Evolutionary conservation across 176 grass and related monocot genomes (phyloP).

Genomic region (Aegilops tauschii): DNA sequence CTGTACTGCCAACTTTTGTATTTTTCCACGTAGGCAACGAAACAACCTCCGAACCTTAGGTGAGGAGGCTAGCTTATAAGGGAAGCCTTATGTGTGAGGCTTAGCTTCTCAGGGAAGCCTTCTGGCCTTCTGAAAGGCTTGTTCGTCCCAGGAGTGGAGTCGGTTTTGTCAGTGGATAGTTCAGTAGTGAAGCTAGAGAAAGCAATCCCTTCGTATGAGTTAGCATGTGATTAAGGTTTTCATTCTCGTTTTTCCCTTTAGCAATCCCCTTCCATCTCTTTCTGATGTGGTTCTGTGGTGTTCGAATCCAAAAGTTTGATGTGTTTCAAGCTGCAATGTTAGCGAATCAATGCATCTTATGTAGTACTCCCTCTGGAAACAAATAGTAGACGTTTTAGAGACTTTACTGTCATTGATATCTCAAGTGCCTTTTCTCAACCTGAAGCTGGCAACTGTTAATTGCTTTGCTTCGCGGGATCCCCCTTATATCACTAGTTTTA

Average conservation of each 20-base stretch:
- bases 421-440: neutral
- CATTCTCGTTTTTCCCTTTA: neutral
- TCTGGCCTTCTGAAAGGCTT: neutral
- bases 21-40: neutral
- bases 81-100: neutral
- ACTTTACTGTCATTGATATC: neutral
- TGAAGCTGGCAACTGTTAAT: neutral
- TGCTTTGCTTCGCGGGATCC: neutral
- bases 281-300: neutral
- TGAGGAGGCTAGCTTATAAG: neutral
- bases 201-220: constrained; percentile 6
- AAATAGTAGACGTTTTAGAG: too few relatives aligned
- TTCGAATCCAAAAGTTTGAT: neutral
- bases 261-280: neutral
- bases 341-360: neutral
- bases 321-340: neutral
- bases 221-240: neutral
- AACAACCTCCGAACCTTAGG: neutral
- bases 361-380: neutral
- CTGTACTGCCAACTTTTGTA: neutral
- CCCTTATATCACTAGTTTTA: neutral
- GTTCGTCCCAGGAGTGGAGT: neutral
- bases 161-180: neutral
- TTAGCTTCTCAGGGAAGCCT: neutral
- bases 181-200: constrained; percentile 1